These are phyloP conservation scores for Xylariomycetidae sp. DNA, from an alignment of 2,329 filamentous ascomycete species.

Conservation along the genomic window DNA sequence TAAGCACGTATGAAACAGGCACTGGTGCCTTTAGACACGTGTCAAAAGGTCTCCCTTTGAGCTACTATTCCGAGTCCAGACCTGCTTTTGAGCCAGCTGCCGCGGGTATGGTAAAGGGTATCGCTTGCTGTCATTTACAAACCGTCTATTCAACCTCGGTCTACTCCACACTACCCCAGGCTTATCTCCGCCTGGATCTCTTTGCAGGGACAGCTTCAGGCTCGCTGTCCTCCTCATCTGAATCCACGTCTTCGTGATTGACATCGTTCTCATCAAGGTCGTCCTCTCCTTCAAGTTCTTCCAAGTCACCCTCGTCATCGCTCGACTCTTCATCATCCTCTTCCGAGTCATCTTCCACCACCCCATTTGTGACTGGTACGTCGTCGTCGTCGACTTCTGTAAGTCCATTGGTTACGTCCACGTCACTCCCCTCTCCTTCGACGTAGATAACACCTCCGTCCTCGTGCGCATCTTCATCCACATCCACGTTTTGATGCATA, in stretches of 20 bases:
- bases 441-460: conserved; percentile 80
- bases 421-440: conserved; percentile 68
- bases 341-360: conserved; percentile 52
- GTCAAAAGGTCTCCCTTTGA: too few relatives aligned
- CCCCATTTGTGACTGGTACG: conserved; percentile 49
- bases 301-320: conserved; percentile 34
- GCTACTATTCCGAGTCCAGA: too few relatives aligned
- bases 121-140: conserved; percentile 17
- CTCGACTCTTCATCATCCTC: conserved; percentile 51
- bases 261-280: conserved; percentile 55
- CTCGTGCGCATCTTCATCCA: conserved; percentile 48
- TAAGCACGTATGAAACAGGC: too few relatives aligned
- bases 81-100: too few relatives aligned
- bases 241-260: conserved; percentile 54
- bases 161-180: conserved; percentile 1
- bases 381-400: conserved; percentile 57
- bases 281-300: conserved; percentile 44
- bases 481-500: conserved; percentile 54
- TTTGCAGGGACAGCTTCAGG: conserved; percentile 40
- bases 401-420: conserved; percentile 34
- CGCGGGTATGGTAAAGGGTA: conserved; percentile 14
- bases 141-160: conserved; percentile 15
- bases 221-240: conserved; percentile 53
- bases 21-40: too few relatives aligned
- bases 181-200: conserved; percentile 33